Conservation (phyloP, 495 filamentous ascomycete genomes). For the Astrocystis sublimbata region DNA sequence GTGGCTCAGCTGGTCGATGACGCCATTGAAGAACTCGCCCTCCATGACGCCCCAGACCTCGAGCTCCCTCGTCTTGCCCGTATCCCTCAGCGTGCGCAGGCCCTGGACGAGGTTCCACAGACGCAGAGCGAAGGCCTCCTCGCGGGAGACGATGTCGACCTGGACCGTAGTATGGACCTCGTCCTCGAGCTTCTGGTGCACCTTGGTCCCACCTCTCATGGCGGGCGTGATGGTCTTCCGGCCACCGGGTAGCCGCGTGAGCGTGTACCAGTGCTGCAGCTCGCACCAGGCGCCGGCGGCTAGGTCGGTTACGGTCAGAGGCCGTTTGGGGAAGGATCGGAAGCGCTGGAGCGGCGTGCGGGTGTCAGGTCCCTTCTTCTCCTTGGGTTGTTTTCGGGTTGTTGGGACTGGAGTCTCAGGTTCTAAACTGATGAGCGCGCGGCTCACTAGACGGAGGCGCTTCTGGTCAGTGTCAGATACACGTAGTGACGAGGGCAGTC, state of each 20-base stretch:
- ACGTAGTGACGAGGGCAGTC: neutral
- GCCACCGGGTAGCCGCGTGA: conserved; percentile 68
- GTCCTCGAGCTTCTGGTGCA: conserved; percentile 84
- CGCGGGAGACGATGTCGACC: conserved; percentile 69
- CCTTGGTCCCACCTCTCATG: conserved; percentile 75
- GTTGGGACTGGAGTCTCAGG: conserved; percentile 6
- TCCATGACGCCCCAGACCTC: conserved; percentile 90
- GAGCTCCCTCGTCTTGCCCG: conserved; percentile 82
- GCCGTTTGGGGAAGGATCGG: conserved; percentile 71
- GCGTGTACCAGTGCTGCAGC: conserved; percentile 84
- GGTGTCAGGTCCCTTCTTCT: conserved; percentile 24
- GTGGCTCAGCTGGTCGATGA: conserved; percentile 86
- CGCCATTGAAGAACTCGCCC: conserved; percentile 80
- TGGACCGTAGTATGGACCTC: conserved; percentile 75
- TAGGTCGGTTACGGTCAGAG: conserved; percentile 88
- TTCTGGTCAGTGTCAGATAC: conserved; percentile 59
- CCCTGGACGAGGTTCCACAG: conserved; percentile 95
- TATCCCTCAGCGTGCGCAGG: conserved; percentile 70
- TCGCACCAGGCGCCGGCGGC: conserved; percentile 94
- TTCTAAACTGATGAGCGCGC: conserved; percentile 31
- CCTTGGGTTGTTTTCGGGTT: neutral
- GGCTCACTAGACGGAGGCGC: conserved; percentile 68
- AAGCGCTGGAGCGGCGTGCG: conserved; percentile 65
- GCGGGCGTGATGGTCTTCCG: conserved; percentile 70
- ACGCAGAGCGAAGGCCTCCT: conserved; percentile 79